Conservation (phyloP, 2,329 filamentous ascomycete genomes). For the Metarhizium album region DNA sequence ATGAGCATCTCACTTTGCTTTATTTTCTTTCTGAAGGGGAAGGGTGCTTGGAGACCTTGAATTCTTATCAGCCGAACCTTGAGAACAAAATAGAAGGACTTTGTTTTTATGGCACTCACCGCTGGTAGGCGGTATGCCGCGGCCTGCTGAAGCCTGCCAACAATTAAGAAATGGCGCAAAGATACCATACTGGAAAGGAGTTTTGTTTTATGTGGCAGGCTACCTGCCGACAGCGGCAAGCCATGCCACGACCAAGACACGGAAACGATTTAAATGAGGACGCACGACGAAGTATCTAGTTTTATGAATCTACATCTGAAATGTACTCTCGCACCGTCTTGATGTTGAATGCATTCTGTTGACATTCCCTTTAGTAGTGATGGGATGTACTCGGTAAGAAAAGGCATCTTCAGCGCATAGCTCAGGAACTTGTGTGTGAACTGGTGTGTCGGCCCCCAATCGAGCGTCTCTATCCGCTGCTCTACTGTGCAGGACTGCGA, state of each 20-base stretch:
- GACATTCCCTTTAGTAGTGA: background rate
- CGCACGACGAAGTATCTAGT: background rate
- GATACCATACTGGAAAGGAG: slow-evolving; percentile 2
- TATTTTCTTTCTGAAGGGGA: background rate
- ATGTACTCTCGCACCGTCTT: background rate
- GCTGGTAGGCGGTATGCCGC: background rate
- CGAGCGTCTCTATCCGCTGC: background rate
- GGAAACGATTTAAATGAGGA: background rate
- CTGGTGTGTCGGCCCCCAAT: too few relatives aligned
- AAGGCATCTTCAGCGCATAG: too few relatives aligned
- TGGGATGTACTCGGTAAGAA: background rate
- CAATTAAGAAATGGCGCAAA: slow-evolving; percentile 1
- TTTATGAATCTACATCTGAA: background rate
- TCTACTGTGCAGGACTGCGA: background rate
- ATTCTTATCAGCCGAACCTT: background rate
- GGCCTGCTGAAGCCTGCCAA: background rate
- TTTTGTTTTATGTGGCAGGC: background rate
- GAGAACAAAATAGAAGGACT: background rate
- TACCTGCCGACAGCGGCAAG: background rate
- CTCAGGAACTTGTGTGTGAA: too few relatives aligned
- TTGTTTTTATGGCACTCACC: background rate
- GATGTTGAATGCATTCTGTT: background rate
- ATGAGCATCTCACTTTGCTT: too few relatives aligned
- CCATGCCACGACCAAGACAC: background rate
- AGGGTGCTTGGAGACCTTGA: background rate